These are phyloP conservation scores for Verticillium dahliae DNA, from an alignment of 2,329 filamentous ascomycete species.

Conservation along the genomic window DNA sequence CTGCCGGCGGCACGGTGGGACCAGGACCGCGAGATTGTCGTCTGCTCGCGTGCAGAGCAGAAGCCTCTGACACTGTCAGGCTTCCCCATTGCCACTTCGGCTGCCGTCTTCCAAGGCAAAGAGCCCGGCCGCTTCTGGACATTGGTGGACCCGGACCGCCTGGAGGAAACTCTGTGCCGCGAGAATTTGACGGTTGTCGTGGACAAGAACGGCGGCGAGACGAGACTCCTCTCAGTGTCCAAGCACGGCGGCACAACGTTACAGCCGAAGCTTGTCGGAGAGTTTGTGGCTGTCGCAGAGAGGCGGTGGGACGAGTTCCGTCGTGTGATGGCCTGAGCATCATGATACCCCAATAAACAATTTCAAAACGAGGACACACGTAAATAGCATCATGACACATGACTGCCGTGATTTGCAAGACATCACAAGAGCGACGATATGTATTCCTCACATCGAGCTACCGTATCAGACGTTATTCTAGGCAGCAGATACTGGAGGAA, in stretches of 20 bases:
- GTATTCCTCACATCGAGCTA: conserved; percentile 70
- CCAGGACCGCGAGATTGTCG: conserved; percentile 66
- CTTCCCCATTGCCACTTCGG: conserved; percentile 70
- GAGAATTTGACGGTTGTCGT: conserved; percentile 81
- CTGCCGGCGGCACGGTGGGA: conserved; percentile 81
- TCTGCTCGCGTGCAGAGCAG: conserved; percentile 61
- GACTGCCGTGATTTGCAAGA: too few relatives aligned
- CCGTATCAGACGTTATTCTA: conserved; percentile 71
- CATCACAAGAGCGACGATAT: background rate
- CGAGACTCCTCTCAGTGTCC: conserved; percentile 63
- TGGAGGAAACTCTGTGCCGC: conserved; percentile 79
- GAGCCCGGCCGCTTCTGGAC: conserved; percentile 62
- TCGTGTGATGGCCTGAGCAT: conserved; percentile 31
- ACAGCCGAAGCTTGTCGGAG: conserved; percentile 54
- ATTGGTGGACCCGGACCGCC: conserved; percentile 78
- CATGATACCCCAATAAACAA: conserved; percentile 18
- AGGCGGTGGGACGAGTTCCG: conserved; percentile 54
- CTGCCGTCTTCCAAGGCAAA: conserved; percentile 67
- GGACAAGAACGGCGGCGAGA: conserved; percentile 49
- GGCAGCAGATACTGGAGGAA: conserved; percentile 83
- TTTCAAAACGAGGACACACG: background rate
- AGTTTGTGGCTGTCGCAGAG: conserved; percentile 52
- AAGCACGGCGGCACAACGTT: conserved; percentile 75
- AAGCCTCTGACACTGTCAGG: conserved; percentile 53
- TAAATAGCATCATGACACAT: background rate